Evolutionary conservation across 2,329 filamentous ascomycete species (phyloP), one percentile per base, ranked within the genome.

Genomic region (Diaporthe amygdali): DNA sequence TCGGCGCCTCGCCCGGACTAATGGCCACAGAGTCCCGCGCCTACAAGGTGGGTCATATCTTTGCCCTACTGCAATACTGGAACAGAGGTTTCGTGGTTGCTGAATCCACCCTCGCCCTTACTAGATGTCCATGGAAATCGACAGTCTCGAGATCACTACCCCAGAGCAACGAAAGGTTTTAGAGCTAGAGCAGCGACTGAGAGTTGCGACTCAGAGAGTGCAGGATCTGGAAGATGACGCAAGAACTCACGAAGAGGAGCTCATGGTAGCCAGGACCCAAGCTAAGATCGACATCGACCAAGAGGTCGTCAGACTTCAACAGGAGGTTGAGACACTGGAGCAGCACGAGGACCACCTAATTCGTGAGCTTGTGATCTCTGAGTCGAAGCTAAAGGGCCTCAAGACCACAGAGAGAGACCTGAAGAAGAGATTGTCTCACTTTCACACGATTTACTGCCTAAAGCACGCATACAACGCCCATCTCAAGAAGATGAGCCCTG

Each of bases 141-240:
- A 47, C 20, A 64, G 27, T 3, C 41, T 20, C 25, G 30, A 49
- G 10, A 17, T n/a, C 8, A 3, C 14, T 7, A 47, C 27, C 15
- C 3, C 30, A 12, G 59, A 64, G 41, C 27, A 49, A 20, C 44
- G 12, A 15, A 34, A 32, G 12, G 34, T 49, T 10, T n/a, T 17
- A 30, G 59, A 64, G 17, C 59, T 64, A n/a, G 30, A 64, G 59
- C 59, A 64, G 27, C 59, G 59, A 2, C n/a, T 64, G 41, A 64
- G n/a, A 17, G 30, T 8, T 1, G 59, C 59, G 25, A 64, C 6
- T 4, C 59, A 46, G 39, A 64, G 41, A 34, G 25, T 47, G 2
- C 20, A 49, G 30, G 30, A 49, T 15, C n/a, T 64, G 12, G 59
- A 64, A 41, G 30, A 49, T 32, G 27, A 64, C 9, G 41, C 41